Base-by-base conservation (phyloP, 345 rosid species). In the Citrus trifoliata region DNA sequence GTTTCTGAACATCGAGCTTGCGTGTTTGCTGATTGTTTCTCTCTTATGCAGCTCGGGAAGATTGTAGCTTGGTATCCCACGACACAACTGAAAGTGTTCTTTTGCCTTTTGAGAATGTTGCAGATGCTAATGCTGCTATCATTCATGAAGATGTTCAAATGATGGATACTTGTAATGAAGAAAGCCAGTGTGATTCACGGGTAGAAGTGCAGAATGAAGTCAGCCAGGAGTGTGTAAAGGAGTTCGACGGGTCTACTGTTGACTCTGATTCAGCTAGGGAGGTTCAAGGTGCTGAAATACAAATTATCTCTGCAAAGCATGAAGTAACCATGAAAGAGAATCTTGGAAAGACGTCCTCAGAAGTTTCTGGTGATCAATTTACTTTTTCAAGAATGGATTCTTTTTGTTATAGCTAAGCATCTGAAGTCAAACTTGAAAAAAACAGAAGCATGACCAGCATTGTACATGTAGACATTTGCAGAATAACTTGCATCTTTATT, bases 321-420 rank as follows among this genome's bases (percentile, higher is more conserved):
- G 82, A 76, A 79, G 86, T 78, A 64, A 19, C 58, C 19, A 27
- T 59, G 33, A 76, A 86, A 81, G 88, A 78, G 82, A 85, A 70
- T 76, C 37, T 76, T 74, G 86, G 75, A 63, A 73, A 76, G 71
- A 81, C 76, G 75, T 75, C 76, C 35, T 72, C 74, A 51, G 76
- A 78, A 18, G 80, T 64, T 74, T 77, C 88, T 81, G 98, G 94
- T 93, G 82, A 84, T 66, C 58, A 10, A 38, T 67, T 63, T 73
- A 30, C 51, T 48, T 63, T 53, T 21, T 70, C n/a, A 14, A 25
- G 10, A 40, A 53, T 35, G 38, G 18, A 60, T 58, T n/a, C 16
- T 21, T 19, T 24, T 68, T 56, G 64, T 60, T 76, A 71, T 53
- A 7, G 48, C 35, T 8, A 21, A 53, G 67, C 19, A 65, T 33